Evolutionary conservation across 495 filamentous ascomycete species (phyloP).

Genomic region (Aspergillus carlsbadensis): DNA sequence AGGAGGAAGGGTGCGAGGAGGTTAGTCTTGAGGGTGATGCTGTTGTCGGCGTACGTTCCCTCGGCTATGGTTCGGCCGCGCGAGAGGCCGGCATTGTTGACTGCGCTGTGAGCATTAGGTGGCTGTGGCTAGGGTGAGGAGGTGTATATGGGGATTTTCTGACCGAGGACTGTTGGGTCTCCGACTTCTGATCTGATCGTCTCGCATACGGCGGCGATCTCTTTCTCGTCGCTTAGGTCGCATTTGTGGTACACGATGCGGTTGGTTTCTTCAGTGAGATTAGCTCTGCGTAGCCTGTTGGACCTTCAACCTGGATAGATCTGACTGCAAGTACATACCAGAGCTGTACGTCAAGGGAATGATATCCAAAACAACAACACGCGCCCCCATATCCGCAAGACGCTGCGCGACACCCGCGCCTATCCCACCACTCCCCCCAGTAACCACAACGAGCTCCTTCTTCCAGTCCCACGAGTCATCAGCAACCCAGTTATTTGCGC

Average conservation of each 20-base stretch:
- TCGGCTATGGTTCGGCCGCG: constrained; percentile 64
- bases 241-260: constrained; percentile 65
- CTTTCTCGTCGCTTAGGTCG: constrained; percentile 66
- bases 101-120: no score
- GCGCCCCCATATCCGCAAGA: constrained; percentile 51
- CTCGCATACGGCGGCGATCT: constrained; percentile 57
- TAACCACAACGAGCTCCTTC: constrained; percentile 63
- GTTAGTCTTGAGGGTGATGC: constrained; percentile 63
- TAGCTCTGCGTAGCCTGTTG: no score
- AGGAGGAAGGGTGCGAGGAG: constrained; percentile 71
- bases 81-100: constrained; percentile 79
- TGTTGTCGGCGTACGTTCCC: constrained; percentile 60
- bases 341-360: constrained; percentile 54
- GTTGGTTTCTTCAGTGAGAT: constrained; percentile 5
- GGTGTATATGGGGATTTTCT: no score
- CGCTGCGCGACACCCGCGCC: constrained; percentile 55
- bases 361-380: constrained; percentile 61
- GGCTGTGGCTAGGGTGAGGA: no score
- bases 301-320: no score
- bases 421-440: constrained; percentile 63
- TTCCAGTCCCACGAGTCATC: constrained; percentile 3
- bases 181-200: constrained; percentile 61
- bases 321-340: constrained; percentile 28
- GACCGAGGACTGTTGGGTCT: constrained; percentile 12
- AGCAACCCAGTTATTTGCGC: no score